Evolutionary conservation across 2,329 filamentous ascomycete genomes (phyloP).

Genomic region (Nothopassalora personata): DNA sequence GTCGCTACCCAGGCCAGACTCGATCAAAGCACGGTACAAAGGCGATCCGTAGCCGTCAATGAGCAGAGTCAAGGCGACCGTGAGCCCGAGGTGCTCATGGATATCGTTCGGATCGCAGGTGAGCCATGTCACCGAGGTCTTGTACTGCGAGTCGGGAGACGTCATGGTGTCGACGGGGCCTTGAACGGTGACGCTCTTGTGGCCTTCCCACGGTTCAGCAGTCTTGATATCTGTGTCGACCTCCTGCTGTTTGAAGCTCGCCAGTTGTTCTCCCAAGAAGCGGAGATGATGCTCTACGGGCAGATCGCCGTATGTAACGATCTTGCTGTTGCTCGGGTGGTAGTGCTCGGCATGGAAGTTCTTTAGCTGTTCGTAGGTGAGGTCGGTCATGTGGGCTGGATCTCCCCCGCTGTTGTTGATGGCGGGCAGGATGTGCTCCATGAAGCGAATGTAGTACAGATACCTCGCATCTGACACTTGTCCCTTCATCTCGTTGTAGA

Average conservation of each 20-base stretch:
- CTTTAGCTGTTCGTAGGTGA: conserved; percentile 84
- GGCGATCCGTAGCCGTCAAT: conserved; percentile 95
- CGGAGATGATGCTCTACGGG: conserved; percentile 73
- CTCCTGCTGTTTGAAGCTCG: conserved; percentile 64
- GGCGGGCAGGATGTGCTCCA: conserved; percentile 87
- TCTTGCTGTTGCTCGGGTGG: conserved; percentile 93
- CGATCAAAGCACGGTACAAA: conserved; percentile 80
- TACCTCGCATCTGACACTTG: conserved; percentile 98
- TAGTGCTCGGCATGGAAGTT: conserved; percentile 90
- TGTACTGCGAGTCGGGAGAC: conserved; percentile 79
- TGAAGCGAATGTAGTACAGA: conserved; percentile 90
- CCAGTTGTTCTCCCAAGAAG: conserved; percentile 70
- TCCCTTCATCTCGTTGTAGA: conserved; percentile 99
- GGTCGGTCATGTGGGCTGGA: conserved; percentile 89
- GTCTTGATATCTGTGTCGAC: conserved; percentile 68
- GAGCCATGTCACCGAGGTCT: conserved; percentile 91
- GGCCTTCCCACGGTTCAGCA: conserved; percentile 64
- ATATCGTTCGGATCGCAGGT: conserved; percentile 77
- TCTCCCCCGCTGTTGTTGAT: conserved; percentile 97
- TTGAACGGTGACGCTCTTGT: conserved; percentile 63
- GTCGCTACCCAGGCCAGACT: conserved; percentile 82
- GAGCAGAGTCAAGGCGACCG: conserved; percentile 74
- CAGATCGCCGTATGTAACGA: conserved; percentile 94
- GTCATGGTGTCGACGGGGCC: conserved; percentile 85
- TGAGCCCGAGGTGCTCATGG: conserved; percentile 81